A percentile compares a stretch with the other conserved stretches of the same genome.
These are phyloP conservation scores for Pythium grandisporangium DNA, from an alignment of 352 stramenopile species.

Conservation along the genomic window DNA sequence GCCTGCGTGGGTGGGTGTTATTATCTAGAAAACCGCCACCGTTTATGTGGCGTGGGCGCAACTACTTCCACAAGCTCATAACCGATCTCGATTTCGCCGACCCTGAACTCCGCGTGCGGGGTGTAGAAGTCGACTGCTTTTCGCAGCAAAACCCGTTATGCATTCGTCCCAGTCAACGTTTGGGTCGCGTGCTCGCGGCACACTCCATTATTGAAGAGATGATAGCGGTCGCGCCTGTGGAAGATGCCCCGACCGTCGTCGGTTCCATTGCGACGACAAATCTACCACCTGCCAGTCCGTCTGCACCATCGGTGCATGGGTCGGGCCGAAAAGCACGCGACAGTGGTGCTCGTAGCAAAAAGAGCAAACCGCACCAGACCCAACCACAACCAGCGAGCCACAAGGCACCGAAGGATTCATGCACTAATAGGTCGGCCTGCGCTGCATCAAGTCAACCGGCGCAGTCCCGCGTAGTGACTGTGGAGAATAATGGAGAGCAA, in stretches of 20 bases:
- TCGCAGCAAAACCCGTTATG: slow-evolving; percentile 41
- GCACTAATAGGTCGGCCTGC: no score
- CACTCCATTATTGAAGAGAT: slow-evolving; percentile 71
- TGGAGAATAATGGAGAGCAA: no score
- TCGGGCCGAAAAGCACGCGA: neutral
- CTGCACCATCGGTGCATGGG: no score
- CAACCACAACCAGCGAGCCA: no score
- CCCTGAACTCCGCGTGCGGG: slow-evolving; percentile 32
- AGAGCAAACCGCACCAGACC: neutral
- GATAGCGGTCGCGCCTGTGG: slow-evolving; percentile 32
- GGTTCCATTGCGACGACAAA: no score
- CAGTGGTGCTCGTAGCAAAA: neutral
- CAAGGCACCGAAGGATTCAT: no score
- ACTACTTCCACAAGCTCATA: slow-evolving; percentile 74
- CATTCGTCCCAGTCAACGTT: slow-evolving; percentile 59
- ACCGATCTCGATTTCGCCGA: slow-evolving; percentile 63
- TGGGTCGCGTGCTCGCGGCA: slow-evolving; percentile 57
- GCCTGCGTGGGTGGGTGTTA: no score
- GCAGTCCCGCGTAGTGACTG: no score
- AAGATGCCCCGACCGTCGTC: no score
- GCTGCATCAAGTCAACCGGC: no score
- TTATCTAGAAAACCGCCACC: slow-evolving; percentile 37
- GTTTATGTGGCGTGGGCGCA: slow-evolving; percentile 61
- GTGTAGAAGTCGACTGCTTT: slow-evolving; percentile 49
- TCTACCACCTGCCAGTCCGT: no score